Evolutionary conservation across 306 rosid genomes (phyloP).

Genomic region (Sicyos edulis): DNA sequence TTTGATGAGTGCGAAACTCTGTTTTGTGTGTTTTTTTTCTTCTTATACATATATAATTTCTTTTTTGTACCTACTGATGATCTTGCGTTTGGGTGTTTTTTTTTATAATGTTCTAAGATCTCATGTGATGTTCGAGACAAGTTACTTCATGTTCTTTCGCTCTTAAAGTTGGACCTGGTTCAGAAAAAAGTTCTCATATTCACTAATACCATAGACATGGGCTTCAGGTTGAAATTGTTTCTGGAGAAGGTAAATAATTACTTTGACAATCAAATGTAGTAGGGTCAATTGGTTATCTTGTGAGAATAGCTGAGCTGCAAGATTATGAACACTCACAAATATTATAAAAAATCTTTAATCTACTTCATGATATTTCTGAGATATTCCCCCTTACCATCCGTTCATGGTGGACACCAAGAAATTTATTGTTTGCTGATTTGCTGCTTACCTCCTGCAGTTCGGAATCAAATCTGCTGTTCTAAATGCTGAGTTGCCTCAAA

Average conservation of each 20-base stretch:
- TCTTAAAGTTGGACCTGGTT: slow-evolving; percentile 83
- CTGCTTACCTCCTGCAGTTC: slow-evolving; percentile 45
- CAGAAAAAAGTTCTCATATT: slow-evolving; percentile 86
- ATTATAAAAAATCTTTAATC: no score
- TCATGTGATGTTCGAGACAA: slow-evolving; percentile 62
- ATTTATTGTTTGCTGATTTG: slow-evolving; percentile 2
- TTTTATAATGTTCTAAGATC: slow-evolving; percentile 39
- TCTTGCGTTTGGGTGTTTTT: not conserved
- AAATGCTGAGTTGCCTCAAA: slow-evolving; percentile 94
- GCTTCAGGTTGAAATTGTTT: slow-evolving; percentile 72
- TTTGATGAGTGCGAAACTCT: not conserved
- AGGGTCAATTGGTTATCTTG: no score
- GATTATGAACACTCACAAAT: no score
- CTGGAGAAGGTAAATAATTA: slow-evolving; percentile 65
- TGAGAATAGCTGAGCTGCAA: no score
- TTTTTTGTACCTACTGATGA: not conserved
- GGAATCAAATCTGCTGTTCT: slow-evolving; percentile 90
- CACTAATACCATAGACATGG: slow-evolving; percentile 73
- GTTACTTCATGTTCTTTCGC: slow-evolving; percentile 65
- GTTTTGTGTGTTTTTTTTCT: not conserved
- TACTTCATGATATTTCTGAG: not conserved
- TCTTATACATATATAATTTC: not conserved
- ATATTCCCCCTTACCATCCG: not conserved
- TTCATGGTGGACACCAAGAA: not conserved
- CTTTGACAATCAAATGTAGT: no score